phyloP scores from a whole-genome alignment of 306 rosid genomes.

The Malus fusca region DNA sequence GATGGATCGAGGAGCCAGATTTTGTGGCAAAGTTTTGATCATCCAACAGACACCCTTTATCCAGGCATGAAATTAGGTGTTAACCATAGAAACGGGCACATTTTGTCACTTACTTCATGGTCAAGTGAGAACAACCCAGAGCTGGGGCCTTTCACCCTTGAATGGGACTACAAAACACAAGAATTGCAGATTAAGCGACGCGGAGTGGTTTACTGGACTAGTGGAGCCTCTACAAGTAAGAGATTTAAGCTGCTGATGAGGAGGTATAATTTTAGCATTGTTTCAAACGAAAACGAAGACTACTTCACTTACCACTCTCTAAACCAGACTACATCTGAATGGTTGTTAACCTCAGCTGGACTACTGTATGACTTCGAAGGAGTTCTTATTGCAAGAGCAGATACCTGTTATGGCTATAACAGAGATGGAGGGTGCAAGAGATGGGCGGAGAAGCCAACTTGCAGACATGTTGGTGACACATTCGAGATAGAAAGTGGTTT shows the following conservation, averaged over 20 bases:
- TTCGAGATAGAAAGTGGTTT: neutral
- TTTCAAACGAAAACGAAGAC: neutral
- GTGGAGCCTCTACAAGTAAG: neutral
- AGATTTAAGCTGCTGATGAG: neutral
- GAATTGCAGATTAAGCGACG: neutral
- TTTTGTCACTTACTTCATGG: constrained; percentile 31
- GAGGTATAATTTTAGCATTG: neutral
- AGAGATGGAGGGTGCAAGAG: neutral
- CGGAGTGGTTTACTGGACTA: neutral
- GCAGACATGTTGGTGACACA: neutral
- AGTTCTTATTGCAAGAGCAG: neutral
- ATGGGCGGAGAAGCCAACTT: neutral
- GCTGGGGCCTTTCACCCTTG: neutral
- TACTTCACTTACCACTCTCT: neutral
- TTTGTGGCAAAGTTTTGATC: constrained; percentile 14
- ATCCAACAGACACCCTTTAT: constrained; percentile 1
- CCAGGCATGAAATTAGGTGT: constrained; percentile 35
- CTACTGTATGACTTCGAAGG: neutral
- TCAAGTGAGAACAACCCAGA: neutral
- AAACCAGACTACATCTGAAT: neutral
- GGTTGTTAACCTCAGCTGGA: neutral
- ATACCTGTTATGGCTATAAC: neutral
- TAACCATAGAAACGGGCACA: constrained; percentile 18
- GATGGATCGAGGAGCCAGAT: neutral
- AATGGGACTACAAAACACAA: neutral